These are phyloP conservation scores for Juglanconis sp. DNA, from an alignment of 2,329 filamentous ascomycete genomes.

Conservation along the genomic window DNA sequence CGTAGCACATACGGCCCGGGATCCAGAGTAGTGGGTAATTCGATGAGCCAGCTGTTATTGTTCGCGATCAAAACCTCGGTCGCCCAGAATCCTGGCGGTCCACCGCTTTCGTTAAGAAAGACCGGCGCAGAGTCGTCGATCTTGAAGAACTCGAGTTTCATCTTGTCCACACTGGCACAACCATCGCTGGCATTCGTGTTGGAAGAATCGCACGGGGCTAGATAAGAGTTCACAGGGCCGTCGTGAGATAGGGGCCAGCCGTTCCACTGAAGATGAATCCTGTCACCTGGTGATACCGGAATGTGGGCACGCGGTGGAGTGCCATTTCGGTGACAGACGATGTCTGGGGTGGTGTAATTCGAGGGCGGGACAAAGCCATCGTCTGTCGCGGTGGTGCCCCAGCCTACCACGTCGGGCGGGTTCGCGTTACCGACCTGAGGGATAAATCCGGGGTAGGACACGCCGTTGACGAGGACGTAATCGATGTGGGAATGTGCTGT, in stretches of 20 bases:
- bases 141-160: conserved; percentile 40
- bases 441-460: conserved; percentile 42
- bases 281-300: conserved; percentile 54
- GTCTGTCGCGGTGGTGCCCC: conserved; percentile 48
- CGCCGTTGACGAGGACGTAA: conserved; percentile 41
- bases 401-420: conserved; percentile 41
- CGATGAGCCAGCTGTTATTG: conserved; percentile 50
- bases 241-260: conserved; percentile 54
- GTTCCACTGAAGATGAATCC: conserved; percentile 58
- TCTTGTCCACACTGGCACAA: conserved; percentile 37
- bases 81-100: conserved; percentile 33
- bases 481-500: conserved; percentile 29
- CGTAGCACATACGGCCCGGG: conserved; percentile 51
- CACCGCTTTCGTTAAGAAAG: conserved; percentile 23
- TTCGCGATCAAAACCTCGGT: conserved; percentile 46
- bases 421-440: conserved; percentile 15
- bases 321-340: conserved; percentile 60
- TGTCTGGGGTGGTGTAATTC: conserved; percentile 46
- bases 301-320: conserved; percentile 48
- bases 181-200: conserved; percentile 27
- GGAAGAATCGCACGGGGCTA: conserved; percentile 31
- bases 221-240: conserved; percentile 39
- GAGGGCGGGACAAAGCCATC: conserved; percentile 49
- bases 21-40: conserved; percentile 38
- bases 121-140: conserved; percentile 35